phyloP scores from a whole-genome alignment of 108 stramenopile genomes.

The Nitzschia sp. region DNA sequence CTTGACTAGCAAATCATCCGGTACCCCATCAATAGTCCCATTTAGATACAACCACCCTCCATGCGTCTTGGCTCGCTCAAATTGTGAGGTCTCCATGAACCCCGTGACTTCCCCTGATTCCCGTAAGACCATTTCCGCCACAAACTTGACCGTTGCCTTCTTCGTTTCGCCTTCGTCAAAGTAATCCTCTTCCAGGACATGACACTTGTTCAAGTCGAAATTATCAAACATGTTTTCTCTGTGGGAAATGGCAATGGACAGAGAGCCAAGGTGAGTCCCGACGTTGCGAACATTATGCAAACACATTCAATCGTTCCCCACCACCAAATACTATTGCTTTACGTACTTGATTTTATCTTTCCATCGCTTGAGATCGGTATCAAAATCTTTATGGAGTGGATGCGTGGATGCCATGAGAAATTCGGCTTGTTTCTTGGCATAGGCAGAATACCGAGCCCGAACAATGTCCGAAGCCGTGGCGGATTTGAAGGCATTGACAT shows the following conservation, averaged over 20 bases:
- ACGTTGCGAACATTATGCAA: background rate
- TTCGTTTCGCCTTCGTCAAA: conserved; percentile 47
- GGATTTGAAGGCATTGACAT: conserved; percentile 40
- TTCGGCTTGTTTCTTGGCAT: conserved; percentile 63
- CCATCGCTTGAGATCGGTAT: conserved; percentile 65
- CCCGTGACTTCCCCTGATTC: conserved; percentile 69
- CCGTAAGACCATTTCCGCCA: conserved; percentile 62
- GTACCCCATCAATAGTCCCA: conserved; percentile 39
- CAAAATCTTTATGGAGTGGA: conserved; percentile 43
- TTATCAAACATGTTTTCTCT: conserved; percentile 72
- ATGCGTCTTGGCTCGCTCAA: conserved; percentile 59
- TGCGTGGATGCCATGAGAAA: conserved; percentile 59
- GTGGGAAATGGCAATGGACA: background rate
- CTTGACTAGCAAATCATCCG: conserved; percentile 7
- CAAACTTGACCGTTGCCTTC: conserved; percentile 62
- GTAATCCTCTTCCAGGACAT: conserved; percentile 54
- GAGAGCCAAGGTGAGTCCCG: background rate
- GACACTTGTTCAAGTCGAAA: conserved; percentile 64
- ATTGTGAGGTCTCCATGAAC: conserved; percentile 72
- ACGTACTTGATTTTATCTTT: conserved; percentile 57
- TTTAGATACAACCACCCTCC: conserved; percentile 74
- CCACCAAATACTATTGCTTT: background rate
- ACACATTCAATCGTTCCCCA: background rate
- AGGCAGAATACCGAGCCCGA: conserved; percentile 71
- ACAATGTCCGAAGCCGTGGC: conserved; percentile 68